Conservation (phyloP, 805 yeast species). For the Zygoascus bituminiphila region DNA sequence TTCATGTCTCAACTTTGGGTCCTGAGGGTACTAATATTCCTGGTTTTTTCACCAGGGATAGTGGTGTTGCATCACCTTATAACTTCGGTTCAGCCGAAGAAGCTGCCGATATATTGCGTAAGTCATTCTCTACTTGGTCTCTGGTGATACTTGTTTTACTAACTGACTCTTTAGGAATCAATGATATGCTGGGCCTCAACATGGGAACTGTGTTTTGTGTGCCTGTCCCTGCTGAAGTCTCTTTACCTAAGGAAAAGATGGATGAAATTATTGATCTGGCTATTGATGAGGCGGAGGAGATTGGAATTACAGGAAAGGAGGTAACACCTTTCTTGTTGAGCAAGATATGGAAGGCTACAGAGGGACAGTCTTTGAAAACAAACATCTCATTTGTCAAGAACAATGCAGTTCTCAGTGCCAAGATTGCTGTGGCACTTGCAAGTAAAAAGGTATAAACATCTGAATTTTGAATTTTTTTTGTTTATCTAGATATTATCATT, state of each 20-base stretch:
- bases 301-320: constrained; percentile 59
- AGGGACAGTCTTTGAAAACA: constrained; percentile 60
- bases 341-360: constrained; percentile 56
- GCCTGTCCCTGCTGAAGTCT: constrained; percentile 65
- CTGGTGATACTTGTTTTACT: background rate
- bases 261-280: constrained; percentile 51
- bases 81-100: constrained; percentile 42
- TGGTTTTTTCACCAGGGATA: constrained; percentile 72
- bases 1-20: constrained; percentile 65
- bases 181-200: constrained; percentile 40
- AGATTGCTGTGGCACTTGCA: constrained; percentile 51
- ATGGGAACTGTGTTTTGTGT: constrained; percentile 75
- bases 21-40: constrained; percentile 52
- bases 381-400: constrained; percentile 70
- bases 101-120: constrained; percentile 56
- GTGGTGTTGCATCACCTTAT: constrained; percentile 66
- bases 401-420: constrained; percentile 61
- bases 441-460: constrained; percentile 27
- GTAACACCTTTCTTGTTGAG: constrained; percentile 70
- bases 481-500: background rate
- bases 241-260: constrained; percentile 48
- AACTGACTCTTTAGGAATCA: constrained; percentile 25
- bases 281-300: constrained; percentile 41
- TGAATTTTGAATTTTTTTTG: no score
- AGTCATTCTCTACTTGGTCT: constrained; percentile 12